Percentiles rank a stretch among this genome's conserved stretches.
Evolutionary conservation across 2,329 filamentous ascomycete genomes (phyloP).

Genomic region (Diaporthe ilicicola): DNA sequence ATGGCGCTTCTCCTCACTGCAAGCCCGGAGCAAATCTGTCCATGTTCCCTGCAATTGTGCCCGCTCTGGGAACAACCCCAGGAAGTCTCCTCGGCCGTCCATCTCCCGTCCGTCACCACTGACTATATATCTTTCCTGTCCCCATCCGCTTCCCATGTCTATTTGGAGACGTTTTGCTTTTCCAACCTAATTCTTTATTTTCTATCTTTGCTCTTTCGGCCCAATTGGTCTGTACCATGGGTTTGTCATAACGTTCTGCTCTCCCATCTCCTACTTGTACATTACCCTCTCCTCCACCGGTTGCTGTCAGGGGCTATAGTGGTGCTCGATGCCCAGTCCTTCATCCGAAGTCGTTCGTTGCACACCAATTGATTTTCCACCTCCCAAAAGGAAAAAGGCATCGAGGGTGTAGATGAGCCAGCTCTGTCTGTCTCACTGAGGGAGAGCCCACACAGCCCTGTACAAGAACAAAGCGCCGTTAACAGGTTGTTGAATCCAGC

Average conservation of each 20-base stretch:
- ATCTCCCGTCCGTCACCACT: conserved; percentile 35
- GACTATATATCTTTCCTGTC: conserved; percentile 57
- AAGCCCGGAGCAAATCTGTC: conserved; percentile 31
- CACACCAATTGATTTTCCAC: conserved; percentile 29
- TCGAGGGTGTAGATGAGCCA: conserved; percentile 13
- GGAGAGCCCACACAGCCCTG: background rate
- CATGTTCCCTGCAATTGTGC: conserved; percentile 33
- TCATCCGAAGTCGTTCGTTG: conserved; percentile 33
- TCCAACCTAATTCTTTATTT: conserved; percentile 30
- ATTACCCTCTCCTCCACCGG: conserved; percentile 33
- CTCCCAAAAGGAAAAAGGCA: conserved; percentile 29
- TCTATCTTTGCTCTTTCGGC: conserved; percentile 37
- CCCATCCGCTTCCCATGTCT: conserved; percentile 48
- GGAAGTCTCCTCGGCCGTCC: conserved; percentile 35
- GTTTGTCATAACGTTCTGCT: conserved; percentile 46
- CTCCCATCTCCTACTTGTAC: conserved; percentile 35
- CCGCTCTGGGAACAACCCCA: conserved; percentile 31
- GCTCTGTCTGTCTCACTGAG: conserved; percentile 15
- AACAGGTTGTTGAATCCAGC: conserved; percentile 16
- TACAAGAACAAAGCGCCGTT: background rate
- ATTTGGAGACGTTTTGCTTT: conserved; percentile 28
- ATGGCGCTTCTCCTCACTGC: conserved; percentile 34
- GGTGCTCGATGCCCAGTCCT: conserved; percentile 33
- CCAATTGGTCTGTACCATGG: conserved; percentile 49
- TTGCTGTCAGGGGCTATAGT: conserved; percentile 26